Base-by-base conservation (phyloP, 306 rosid genomes). In the Trifolium pratense region DNA sequence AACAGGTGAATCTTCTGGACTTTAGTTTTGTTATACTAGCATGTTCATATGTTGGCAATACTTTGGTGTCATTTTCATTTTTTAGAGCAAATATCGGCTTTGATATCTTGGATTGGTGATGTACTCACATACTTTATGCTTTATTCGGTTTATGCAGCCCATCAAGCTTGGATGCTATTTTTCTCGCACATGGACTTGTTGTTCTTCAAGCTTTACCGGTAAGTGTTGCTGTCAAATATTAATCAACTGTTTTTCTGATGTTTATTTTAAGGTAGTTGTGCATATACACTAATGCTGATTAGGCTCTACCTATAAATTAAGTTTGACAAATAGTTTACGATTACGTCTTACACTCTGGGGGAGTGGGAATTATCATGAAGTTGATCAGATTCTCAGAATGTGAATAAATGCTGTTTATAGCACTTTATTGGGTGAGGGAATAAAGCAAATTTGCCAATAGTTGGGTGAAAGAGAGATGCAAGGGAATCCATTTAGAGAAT, bases 131-230 rank as follows among this genome's bases (percentile, higher is more conserved):
- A 70, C 43, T 66, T 46, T 29, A 26, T 26, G 4, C 31, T 26
- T 83, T 42, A 59, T 76, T 75, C 18, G 78, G 51, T 74, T 79
- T 45, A 20, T 71, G 83, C 81, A 95, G 99, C 81, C 92, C 97
- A 51, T 90, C 99, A 52, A 95, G 99, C 73, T 75, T 95, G 81
- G 99, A 95, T 83, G 97, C 99, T 17, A 75, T 90, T 68, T 89
- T 92, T 85, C 84, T 90, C 59, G 95, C 97, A 0, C 99, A 92
- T 79, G 88, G 86, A 71, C 86, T 92, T 16, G 76, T 90, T 68
- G 77, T 69, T 79, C 90, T 92, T 85, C 88, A 90, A 59, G 96
- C 91, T 63, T 84, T 95, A 75, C 97, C 97, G 16, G 99, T 95
- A 86, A 92, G 97, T 84, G 81, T 79, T 57, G n/a, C 56, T 9